Base-by-base conservation (phyloP, 495 filamentous ascomycete genomes). In the Extremus antarcticus region DNA sequence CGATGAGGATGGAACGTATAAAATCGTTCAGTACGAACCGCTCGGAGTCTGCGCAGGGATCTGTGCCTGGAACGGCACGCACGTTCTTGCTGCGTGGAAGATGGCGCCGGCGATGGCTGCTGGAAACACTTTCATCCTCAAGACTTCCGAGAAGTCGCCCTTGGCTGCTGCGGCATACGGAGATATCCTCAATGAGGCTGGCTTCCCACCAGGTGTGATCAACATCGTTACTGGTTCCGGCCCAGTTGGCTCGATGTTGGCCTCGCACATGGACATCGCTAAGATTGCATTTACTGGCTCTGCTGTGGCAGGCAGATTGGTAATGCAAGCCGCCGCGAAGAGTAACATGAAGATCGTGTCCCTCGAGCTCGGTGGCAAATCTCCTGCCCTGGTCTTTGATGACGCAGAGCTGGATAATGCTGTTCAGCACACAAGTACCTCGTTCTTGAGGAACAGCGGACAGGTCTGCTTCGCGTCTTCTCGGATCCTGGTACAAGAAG, bases 311-410 rank as follows among this genome's bases (percentile, higher is more conserved):
- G 68, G 68, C 20, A 57, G 65, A 35, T 61, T 62, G n/a, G 63
- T 69, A 21, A 61, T 66, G 50, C 59, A 65, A 17, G 56, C 66
- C 1, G 63, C 65, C 17, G 58, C 63, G 1, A 68, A 67, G 54
- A 64, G 59, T 29, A 70, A 70, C 51, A 56, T 70, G 24, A 70
- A 70, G 63, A 51, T 63, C 19, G 65, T 67, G 20, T 64, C 66
- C n/a, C 52, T 70, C 8, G 68, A 70, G 51, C 59, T 70, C 1
- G 68, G 68, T 9, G 68, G 68, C n/a, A 70, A 70, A 46, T 68
- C 65, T 16, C 66, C 66, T 13, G 58, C 59, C 7, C 25, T 70
- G 17, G 63, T 70, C 39, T 70, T 70, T 58, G 60, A 64, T n/a
- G 68, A 70, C 51, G 68, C 66, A 0, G 62, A 70, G 24, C 57